Percentiles rank a stretch among this genome's conserved stretches.
phyloP scores from a whole-genome alignment of 495 filamentous ascomycete species.

The Delitschia confertaspora region DNA sequence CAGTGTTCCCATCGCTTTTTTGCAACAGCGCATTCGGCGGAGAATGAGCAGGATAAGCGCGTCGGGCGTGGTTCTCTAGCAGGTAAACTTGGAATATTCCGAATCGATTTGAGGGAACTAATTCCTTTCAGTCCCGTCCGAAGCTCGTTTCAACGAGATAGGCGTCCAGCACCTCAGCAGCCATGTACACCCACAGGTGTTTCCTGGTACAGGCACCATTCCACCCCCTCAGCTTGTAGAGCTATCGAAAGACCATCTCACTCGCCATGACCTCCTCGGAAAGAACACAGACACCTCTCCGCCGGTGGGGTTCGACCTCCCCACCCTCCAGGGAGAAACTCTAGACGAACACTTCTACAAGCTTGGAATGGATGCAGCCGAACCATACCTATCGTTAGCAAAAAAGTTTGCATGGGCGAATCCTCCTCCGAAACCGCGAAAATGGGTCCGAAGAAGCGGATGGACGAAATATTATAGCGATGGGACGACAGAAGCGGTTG shows the following conservation, averaged over 20 bases:
- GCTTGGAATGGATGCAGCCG: constrained; percentile 76
- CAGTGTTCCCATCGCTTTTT: constrained; percentile 16
- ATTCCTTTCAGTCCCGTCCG: constrained; percentile 42
- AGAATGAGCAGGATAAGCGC: constrained; percentile 1
- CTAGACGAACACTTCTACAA: constrained; percentile 94
- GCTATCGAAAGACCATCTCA: constrained; percentile 75
- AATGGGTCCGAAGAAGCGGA: constrained; percentile 72
- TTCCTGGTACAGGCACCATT: constrained; percentile 48
- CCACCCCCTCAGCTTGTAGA: constrained; percentile 63
- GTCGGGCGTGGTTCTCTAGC: no score
- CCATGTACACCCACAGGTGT: constrained; percentile 75
- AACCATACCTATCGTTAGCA: constrained; percentile 73
- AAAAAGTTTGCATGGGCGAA: constrained; percentile 59
- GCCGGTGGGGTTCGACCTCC: constrained; percentile 80
- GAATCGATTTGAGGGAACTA: background rate
- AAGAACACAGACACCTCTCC: constrained; percentile 69
- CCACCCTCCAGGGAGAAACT: constrained; percentile 64
- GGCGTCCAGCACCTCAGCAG: constrained; percentile 86
- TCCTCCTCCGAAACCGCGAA: constrained; percentile 63
- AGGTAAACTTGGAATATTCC: no score
- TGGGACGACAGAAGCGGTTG: constrained; percentile 60
- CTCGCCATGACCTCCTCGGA: constrained; percentile 75
- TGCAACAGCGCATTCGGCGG: constrained; percentile 7
- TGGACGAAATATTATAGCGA: constrained; percentile 89
- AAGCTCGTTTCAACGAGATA: constrained; percentile 76